A percentile compares a stretch with the other conserved stretches of the same genome.
Evolutionary conservation across 768 basidiomycete genomes (phyloP).

Genomic region (Nidularia sp.): DNA sequence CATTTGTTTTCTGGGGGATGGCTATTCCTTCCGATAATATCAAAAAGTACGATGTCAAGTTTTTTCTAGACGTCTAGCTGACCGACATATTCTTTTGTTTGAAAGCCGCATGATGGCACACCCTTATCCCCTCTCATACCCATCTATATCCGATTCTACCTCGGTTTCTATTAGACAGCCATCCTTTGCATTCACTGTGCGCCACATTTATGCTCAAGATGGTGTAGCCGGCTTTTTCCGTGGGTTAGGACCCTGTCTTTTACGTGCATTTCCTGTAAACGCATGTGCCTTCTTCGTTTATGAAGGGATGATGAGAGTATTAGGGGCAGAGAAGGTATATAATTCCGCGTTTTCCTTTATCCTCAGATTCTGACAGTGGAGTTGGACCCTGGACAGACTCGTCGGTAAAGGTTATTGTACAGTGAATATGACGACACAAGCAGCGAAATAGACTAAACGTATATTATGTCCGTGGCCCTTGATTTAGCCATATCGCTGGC

Average conservation of each 20-base stretch:
- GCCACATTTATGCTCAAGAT: constrained; percentile 48
- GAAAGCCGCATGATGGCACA: constrained; percentile 63
- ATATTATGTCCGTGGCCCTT: constrained; percentile 5
- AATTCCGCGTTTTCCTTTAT: constrained; percentile 4
- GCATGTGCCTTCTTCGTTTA: constrained; percentile 78
- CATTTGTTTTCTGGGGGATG: constrained; percentile 64
- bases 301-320: constrained; percentile 62
- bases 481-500: background rate
- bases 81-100: no score
- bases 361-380: constrained; percentile 4
- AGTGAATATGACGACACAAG: no score
- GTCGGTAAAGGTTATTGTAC: constrained; percentile 23
- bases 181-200: constrained; percentile 46
- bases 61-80: no score
- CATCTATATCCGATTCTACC: constrained; percentile 20
- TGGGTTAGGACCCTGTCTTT: constrained; percentile 62
- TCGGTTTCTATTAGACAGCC: constrained; percentile 24
- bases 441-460: no score
- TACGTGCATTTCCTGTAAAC: constrained; percentile 77
- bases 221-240: constrained; percentile 58
- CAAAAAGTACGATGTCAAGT: constrained; percentile 72
- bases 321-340: constrained; percentile 64
- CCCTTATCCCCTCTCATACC: constrained; percentile 42
- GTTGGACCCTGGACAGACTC: constrained; percentile 31
- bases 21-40: constrained; percentile 77